Evolutionary conservation across 176 grass and related monocot genomes (phyloP).

Genomic region (Musa acuminata): DNA sequence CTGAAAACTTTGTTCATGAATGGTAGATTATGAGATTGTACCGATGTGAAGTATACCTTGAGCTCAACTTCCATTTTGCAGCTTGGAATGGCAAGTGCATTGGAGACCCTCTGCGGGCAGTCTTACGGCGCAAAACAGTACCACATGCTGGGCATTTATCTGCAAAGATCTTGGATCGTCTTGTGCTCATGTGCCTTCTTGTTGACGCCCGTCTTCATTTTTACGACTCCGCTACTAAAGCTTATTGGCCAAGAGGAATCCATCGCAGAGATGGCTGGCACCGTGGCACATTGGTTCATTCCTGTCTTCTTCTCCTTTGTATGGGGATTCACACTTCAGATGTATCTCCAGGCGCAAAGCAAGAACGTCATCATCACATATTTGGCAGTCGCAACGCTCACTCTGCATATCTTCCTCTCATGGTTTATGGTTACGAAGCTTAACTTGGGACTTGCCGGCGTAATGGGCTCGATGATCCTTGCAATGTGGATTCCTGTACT

Average conservation of each 20-base stretch:
- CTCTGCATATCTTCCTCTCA: slow-evolving; percentile 44
- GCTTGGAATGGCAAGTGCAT: slow-evolving; percentile 68
- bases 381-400: slow-evolving; percentile 47
- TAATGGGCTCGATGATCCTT: slow-evolving; percentile 49
- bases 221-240: slow-evolving; percentile 40
- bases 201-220: slow-evolving; percentile 46
- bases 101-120: slow-evolving; percentile 73
- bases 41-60: not conserved
- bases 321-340: slow-evolving; percentile 61
- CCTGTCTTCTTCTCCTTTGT: slow-evolving; percentile 47
- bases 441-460: slow-evolving; percentile 35
- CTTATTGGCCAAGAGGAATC: slow-evolving; percentile 45
- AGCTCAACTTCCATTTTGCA: slow-evolving; percentile 14
- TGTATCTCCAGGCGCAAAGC: slow-evolving; percentile 79
- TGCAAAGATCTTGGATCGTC: slow-evolving; percentile 72
- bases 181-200: slow-evolving; percentile 19
- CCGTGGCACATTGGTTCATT: slow-evolving; percentile 57
- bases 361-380: slow-evolving; percentile 65
- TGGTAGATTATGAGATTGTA: not conserved
- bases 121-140: slow-evolving; percentile 54
- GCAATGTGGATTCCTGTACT: slow-evolving; percentile 54
- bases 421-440: slow-evolving; percentile 35
- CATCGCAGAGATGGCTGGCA: slow-evolving; percentile 37
- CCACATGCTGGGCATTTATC: slow-evolving; percentile 67
- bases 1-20: not conserved